Evolutionary conservation across 208 protist species (phyloP), one percentile per base, ranked within the genome.

Genomic region (Crithidia fasciculata): DNA sequence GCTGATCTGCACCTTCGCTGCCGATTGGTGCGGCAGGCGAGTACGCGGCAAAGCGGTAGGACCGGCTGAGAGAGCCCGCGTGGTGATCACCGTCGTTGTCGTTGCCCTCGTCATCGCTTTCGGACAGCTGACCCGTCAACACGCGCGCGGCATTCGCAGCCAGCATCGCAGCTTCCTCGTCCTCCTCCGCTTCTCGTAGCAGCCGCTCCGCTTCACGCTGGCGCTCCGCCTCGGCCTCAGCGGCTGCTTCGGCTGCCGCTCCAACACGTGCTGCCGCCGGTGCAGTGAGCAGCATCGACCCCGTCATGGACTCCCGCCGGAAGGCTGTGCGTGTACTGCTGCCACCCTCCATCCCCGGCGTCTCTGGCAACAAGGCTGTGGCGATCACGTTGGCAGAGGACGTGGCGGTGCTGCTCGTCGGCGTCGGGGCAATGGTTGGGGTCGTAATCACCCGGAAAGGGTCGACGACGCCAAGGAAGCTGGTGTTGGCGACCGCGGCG

Each of bases 241-340:
- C 60, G 9, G 40, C 67, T 37, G 3, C 45, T 9, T 57, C 60
- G 41, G 71, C 71, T 6, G 52, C 58, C 19, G 60, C 73, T 10
- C 74, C 67, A 2, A 62, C 40, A 6, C 74, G 58, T 4, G 70
- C 74, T 6, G 61, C 75, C n/a, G 61, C 45, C 16, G 80, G 80
- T 16, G 60, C n/a, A 37, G 69, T 69, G 49, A 80, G 44, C 53
- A 84, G 66, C 66, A 84, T 84, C n/a, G 80, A 84, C 15, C 75
- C 71, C 43, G 73, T 75, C 18, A 84, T 53, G 18, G 62, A 70
- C 8, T 75, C 70, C 28, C 8, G 43, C 7, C 44, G 53, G 37
- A 76, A 76, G 15, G 41, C 16, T 4, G 74, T 5, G n/a, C 5
- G 47, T 7, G 49, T 18, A 13, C 49, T 12, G 47, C 37, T 50